Evolutionary conservation across 805 yeast species (phyloP).

Genomic region (Wickerhamomyces rabaulensis): DNA sequence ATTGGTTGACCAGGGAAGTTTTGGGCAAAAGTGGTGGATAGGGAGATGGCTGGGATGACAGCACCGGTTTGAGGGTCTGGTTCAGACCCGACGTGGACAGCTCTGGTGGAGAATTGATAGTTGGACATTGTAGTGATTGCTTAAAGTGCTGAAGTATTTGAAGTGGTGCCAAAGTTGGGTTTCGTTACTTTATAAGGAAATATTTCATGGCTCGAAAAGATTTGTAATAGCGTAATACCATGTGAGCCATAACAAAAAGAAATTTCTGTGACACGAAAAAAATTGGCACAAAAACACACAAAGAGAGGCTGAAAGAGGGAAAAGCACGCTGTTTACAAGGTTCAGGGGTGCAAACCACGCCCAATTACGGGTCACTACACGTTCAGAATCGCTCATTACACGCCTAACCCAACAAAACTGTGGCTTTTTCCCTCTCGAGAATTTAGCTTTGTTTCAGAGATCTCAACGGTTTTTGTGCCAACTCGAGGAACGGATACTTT

Average conservation of each 20-base stretch:
- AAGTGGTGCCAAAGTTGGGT: too few species aligned
- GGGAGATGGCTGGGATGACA: slow-evolving; percentile 77
- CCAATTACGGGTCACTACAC: not conserved
- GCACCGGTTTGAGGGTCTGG: slow-evolving; percentile 77
- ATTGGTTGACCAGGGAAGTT: slow-evolving; percentile 70
- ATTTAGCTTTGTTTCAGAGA: not conserved
- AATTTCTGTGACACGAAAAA: not conserved
- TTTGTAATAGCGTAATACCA: not conserved
- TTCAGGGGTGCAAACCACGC: too few species aligned
- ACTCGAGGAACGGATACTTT: not conserved
- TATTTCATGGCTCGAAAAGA: not conserved
- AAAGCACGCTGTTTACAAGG: too few species aligned
- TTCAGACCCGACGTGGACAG: slow-evolving; percentile 78
- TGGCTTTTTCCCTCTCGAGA: not conserved
- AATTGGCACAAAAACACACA: not conserved
- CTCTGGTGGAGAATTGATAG: slow-evolving; percentile 64
- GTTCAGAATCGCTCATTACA: not conserved
- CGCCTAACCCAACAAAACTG: slow-evolving; percentile 2
- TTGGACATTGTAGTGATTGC: slow-evolving; percentile 17
- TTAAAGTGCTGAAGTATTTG: too few species aligned
- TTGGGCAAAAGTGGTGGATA: slow-evolving; percentile 84
- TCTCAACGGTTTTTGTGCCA: slow-evolving; percentile 1
- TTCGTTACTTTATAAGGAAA: too few species aligned
- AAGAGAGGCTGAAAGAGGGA: not conserved
- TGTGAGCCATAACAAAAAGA: not conserved